These are phyloP conservation scores for Oryza longistaminata DNA, from an alignment of 176 grass and related monocot genomes.

Conservation along the genomic window DNA sequence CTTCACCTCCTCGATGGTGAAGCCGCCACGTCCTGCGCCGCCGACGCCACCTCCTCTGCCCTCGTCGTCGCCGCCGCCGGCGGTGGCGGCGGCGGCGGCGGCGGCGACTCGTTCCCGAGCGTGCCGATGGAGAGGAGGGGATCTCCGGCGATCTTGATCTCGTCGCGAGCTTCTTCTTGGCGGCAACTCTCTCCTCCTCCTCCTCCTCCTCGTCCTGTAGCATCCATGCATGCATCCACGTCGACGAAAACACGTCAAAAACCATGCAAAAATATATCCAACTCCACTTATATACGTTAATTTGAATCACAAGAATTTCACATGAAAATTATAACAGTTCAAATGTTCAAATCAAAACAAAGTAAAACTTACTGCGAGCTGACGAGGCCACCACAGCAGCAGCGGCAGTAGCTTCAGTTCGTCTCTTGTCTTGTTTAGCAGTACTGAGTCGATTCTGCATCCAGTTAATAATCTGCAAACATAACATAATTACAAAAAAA, in stretches of 20 bases:
- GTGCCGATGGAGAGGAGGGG: conserved; percentile 84
- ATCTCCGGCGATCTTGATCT: conserved; percentile 22
- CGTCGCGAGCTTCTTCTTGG: conserved; percentile 48
- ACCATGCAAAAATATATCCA: not conserved
- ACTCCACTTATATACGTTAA: too few relatives aligned
- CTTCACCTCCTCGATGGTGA: conserved; percentile 85
- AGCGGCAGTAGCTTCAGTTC: not conserved
- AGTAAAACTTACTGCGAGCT: conserved; percentile 20
- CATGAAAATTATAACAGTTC: not conserved
- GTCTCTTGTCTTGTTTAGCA: conserved; percentile 66
- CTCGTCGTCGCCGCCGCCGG: conserved; percentile 18
- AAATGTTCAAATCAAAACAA: too few relatives aligned
- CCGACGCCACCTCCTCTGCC: conserved; percentile 57
- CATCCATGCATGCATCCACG: conserved; percentile 25
- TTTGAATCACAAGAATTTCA: not conserved
- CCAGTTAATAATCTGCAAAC: conserved; percentile 79
- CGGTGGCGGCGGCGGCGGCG: not conserved
- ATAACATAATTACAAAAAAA: too few relatives aligned
- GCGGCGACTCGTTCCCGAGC: conserved; percentile 55
- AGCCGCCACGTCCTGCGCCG: too few relatives aligned
- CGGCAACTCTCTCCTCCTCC: conserved; percentile 33
- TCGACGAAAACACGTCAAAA: not conserved
- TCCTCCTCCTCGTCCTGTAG: conserved; percentile 32
- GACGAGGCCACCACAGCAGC: not conserved
- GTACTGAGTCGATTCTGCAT: conserved; percentile 65